phyloP scores from a whole-genome alignment of 1,284 basidiomycete genomes.

The Tremellales sp. region DNA sequence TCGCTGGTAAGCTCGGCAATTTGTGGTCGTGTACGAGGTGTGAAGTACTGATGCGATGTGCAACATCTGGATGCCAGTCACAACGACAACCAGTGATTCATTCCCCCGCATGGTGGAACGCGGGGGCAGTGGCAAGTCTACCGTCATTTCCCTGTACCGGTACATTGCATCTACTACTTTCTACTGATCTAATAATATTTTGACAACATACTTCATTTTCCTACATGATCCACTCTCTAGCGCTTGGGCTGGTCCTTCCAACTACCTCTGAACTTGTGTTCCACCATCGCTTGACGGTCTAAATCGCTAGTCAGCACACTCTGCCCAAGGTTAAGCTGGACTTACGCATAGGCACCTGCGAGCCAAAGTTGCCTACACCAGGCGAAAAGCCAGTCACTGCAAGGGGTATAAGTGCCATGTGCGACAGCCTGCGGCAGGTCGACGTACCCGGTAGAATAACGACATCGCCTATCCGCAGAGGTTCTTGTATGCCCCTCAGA shows the following conservation, averaged over 20 bases:
- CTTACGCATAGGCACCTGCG: conserved; percentile 29
- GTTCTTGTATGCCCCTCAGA: conserved; percentile 33
- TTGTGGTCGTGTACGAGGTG: too few relatives aligned
- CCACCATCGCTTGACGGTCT: conserved; percentile 45
- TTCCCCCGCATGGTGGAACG: too few relatives aligned
- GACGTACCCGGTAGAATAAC: conserved; percentile 41
- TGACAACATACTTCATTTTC: too few relatives aligned
- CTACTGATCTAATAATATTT: not conserved
- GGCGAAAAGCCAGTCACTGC: conserved; percentile 48
- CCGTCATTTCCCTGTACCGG: too few relatives aligned
- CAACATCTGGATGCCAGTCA: too few relatives aligned
- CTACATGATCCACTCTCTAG: too few relatives aligned
- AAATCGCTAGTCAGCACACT: not conserved
- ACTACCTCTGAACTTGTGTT: conserved; percentile 40
- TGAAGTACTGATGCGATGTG: too few relatives aligned
- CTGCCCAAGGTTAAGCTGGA: conserved; percentile 4
- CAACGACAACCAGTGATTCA: too few relatives aligned
- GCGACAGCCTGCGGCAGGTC: not conserved
- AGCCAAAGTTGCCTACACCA: conserved; percentile 47
- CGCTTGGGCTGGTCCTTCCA: too few relatives aligned
- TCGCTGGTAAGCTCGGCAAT: too few relatives aligned
- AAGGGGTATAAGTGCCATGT: not conserved
- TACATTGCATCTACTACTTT: not conserved
- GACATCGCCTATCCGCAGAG: conserved; percentile 47
- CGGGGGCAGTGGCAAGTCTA: too few relatives aligned